These are phyloP conservation scores for Paulownia fortunei DNA, from an alignment of 257 asterid genomes.

Conservation along the genomic window DNA sequence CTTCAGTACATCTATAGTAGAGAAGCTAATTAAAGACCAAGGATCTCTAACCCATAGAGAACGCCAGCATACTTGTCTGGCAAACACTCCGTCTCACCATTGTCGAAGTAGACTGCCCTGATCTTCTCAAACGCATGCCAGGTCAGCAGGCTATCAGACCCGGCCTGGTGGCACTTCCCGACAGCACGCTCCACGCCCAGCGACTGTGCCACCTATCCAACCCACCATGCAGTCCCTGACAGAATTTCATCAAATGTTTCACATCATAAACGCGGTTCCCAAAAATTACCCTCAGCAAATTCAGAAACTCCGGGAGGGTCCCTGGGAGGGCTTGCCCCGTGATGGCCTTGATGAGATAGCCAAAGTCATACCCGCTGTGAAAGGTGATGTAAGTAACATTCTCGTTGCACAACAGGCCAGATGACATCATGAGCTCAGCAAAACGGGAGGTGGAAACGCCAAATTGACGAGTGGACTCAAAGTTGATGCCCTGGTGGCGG, in stretches of 20 bases:
- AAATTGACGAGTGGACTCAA: conserved; percentile 41
- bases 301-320: conserved; percentile 52
- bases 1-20: conserved; percentile 37
- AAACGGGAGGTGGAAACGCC: conserved; percentile 59
- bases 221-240: conserved; percentile 74
- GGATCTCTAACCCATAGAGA: conserved; percentile 76
- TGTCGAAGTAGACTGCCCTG: conserved; percentile 49
- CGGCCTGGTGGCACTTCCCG: conserved; percentile 88
- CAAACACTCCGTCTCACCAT: conserved; percentile 42
- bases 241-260: conserved; percentile 72
- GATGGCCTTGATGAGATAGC: conserved; percentile 69
- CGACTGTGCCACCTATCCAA: conserved; percentile 67
- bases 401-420: conserved; percentile 71
- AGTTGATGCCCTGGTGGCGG: conserved; percentile 67
- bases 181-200: conserved; percentile 61
- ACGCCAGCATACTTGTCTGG: conserved; percentile 65
- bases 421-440: conserved; percentile 72
- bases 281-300: conserved; percentile 56
- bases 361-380: conserved; percentile 82
- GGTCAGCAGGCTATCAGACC: conserved; percentile 85
- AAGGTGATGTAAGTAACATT: conserved; percentile 62
- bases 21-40: conserved; percentile 42
- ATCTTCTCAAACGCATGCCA: conserved; percentile 73
- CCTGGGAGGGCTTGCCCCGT: conserved; percentile 62
- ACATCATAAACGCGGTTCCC: conserved; percentile 78